Evolutionary conservation across 2,329 filamentous ascomycete species (phyloP), one percentile per base, ranked within the genome.

Genomic region (Tolypocladium pustulatum): DNA sequence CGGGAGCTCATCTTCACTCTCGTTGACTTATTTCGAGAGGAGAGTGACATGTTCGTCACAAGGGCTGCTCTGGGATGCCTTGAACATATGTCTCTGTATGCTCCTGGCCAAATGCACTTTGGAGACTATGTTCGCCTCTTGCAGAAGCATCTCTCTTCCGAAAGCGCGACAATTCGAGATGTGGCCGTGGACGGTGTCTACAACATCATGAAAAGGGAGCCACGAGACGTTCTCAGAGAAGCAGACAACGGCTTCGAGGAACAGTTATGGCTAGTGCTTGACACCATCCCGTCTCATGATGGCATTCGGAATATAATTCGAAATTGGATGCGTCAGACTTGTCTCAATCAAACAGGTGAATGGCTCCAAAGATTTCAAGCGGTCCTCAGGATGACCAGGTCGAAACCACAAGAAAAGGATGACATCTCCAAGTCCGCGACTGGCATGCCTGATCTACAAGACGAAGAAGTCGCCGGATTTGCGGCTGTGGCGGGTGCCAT

Each of bases 401-500:
- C 82, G 36, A 89, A 88, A 67, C 74, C 76, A 1, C 81, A 85
- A 49, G 80, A 84, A 34, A 78, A 81, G 51, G 70, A 77, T 0
- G 69, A 74, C 6, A 74, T 73, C 22, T 69, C 77, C 4, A 72
- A 76, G 13, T 82, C 66, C 78, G 65, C 70, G 73, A 62, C 76
- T 12, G 77, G 80, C 4, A 78, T 82, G 15, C 81, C 90, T n/a
- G 94, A 99, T 65, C 75, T 97, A 0, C 89, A 93, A 62, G 94
- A 99, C 69, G 94, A 99, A 70, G 95, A 99, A 71, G 93, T 96
- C 40, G 94, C 94, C 57, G 94, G 94, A 0, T 97, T 99, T 68
- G 92, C 92, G 37, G 84, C 87, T n/a, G 86, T 88, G 1, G 81
- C 81, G 34, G 86, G 85, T 32, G 81, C 78, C 4, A 77, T 73